Base-by-base conservation (phyloP, 306 rosid species). In the Bauhinia variegata region DNA sequence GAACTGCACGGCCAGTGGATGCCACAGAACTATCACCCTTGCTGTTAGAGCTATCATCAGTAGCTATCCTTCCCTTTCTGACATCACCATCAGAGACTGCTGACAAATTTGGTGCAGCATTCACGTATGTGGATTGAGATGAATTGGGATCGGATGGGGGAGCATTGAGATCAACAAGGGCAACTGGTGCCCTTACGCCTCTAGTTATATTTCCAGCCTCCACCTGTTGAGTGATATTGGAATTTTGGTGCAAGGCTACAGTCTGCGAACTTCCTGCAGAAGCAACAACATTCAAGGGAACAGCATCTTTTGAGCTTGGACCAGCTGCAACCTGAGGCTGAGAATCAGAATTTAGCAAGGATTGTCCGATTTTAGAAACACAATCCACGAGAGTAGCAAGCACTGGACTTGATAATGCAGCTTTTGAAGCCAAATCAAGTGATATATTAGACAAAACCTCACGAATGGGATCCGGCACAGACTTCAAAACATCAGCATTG, bases 81-180 rank as follows among this genome's bases (percentile, higher is more conserved):
- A 60, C 63, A 36, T 71, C 79, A 73, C 63, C 69, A 55, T 59
- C 64, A 46, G 77, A 49, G 62, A 50, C 76, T 57, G 66, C n/a
- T n/a, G n/a, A n/a, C n/a, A n/a, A 61, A 38, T 56, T 71, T 43
- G 79, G 67, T 52, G 50, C 34, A 61, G 36, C 19, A 60, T 54
- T 73, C 49, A 30, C 44, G 37, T 15, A 5, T 7, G 69, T 7
- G 17, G 60, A 51, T 46, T 60, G 73, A 33, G 78, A 67, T 54
- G 75, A 52, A 72, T 11, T 36, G 31, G 66, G 41, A 67, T 72
- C 87, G 28, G 15, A 36, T 30, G 91, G 93, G 52, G 17, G 84
- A 49, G 14, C 30, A 78, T 88, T 83, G 53, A 80, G 93, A 83
- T 90, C 97, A 62, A 85, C 85, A 49, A 64, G 50, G 31, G 71